Conservation (phyloP, 306 rosid species). For the Elaeagnus macrophylla region DNA sequence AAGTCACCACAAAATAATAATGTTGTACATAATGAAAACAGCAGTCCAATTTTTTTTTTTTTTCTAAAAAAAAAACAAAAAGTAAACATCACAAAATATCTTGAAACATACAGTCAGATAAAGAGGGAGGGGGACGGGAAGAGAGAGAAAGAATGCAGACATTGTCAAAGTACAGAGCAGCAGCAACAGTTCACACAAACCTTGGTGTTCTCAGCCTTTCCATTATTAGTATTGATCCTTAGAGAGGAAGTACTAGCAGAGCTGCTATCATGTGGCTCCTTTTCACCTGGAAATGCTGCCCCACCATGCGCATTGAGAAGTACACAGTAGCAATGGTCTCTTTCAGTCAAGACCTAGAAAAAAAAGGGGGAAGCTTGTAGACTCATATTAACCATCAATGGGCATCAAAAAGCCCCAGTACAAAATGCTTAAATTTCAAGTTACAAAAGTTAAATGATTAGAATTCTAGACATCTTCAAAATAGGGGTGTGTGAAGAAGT, state of each 20-base stretch:
- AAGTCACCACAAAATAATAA: slow-evolving; percentile 33
- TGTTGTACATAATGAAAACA: slow-evolving; percentile 14
- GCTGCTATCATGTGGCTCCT: slow-evolving; percentile 37
- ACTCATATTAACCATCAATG: neutral
- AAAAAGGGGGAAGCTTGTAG: no score
- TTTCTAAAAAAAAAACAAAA: neutral
- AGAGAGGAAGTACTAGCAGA: slow-evolving; percentile 31
- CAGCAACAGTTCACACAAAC: slow-evolving; percentile 35
- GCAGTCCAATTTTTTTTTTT: neutral
- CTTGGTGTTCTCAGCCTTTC: slow-evolving; percentile 48
- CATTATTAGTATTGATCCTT: slow-evolving; percentile 26
- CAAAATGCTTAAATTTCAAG: no score
- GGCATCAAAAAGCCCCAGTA: no score
- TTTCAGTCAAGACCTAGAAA: slow-evolving; percentile 80
- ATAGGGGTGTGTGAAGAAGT: neutral
- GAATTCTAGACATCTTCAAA: neutral
- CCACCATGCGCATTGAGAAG: slow-evolving; percentile 96
- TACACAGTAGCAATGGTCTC: slow-evolving; percentile 92
- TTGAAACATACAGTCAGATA: neutral
- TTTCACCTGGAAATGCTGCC: slow-evolving; percentile 76
- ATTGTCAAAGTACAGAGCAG: slow-evolving; percentile 2
- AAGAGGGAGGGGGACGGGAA: neutral
- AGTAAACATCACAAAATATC: neutral
- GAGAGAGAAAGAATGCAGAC: neutral
- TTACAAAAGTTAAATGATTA: no score